Evolutionary conservation across 176 grass and related monocot species (phyloP), one percentile per base, ranked within the genome.

Genomic region (Triticum urartu): DNA sequence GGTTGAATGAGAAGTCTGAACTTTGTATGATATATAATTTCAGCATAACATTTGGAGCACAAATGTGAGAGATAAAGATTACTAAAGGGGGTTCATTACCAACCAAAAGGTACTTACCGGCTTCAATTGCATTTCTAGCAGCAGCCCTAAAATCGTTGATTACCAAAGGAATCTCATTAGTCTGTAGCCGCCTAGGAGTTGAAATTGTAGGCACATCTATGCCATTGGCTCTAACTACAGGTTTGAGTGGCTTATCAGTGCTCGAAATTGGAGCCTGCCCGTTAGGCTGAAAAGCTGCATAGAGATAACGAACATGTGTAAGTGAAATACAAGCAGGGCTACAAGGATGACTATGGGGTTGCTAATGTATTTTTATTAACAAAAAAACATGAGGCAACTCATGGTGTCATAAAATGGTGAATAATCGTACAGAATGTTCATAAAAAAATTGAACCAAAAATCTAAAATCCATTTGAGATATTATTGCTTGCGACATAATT

Each of bases 81-180:
- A 58, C 54, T 0, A 58, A 58, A 21, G 6, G 18, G 54, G 6
- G 18, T 18, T 21, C 54, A 58, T 21, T 58, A 58, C 54, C 18
- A 58, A 58, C 18, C 54, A 9, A 61, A 52, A 63, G 38, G 39
- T 40, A 10, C 50, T 92, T 76, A 91, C 93, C 90, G 34, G 88
- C 91, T 73, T 95, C 75, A 40, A 92, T 87, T 66, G 93, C 88
- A 89, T 95, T 95, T 86, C 85, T 90, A 40, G 93, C 90, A 24
- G 93, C 88, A 17, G 78, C 66, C 85, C 90, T 90, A 45, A 88
- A 95, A 85, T 91, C 86, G 24, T 87, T 88, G 81, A 95, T 2
- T 13, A 95, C 28, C 3, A 32, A 73, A 84, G 88, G 85, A 24
- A 95, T 95, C 58, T 95, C 88, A 65, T 79, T 76, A 3, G 75